phyloP scores from a whole-genome alignment of 176 grass and related monocot genomes.

The Avena insularis region DNA sequence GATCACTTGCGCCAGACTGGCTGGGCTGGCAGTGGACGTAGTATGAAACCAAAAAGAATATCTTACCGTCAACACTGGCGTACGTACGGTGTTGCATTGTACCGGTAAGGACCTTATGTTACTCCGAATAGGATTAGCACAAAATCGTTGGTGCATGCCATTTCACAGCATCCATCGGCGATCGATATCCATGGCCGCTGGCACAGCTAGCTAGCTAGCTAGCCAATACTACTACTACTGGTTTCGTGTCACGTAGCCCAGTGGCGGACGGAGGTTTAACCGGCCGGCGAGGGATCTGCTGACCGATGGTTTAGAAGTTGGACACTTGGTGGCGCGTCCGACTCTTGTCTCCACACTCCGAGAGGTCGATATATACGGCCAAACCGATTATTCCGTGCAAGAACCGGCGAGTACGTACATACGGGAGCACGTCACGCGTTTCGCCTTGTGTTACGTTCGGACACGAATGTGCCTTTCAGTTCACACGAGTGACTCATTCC shows the following conservation, averaged over 20 bases:
- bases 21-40: not conserved
- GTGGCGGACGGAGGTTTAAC: not conserved
- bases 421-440: too few relatives aligned
- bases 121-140: not conserved
- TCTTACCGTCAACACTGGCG: too few relatives aligned
- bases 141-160: not conserved
- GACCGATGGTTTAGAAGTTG: not conserved
- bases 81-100: not conserved
- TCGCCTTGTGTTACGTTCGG: not conserved
- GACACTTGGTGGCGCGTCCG: not conserved
- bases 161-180: too few relatives aligned
- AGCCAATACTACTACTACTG: too few relatives aligned
- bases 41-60: not conserved
- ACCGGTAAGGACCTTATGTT: not conserved
- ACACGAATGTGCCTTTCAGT: not conserved
- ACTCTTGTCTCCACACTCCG: not conserved
- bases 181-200: too few relatives aligned
- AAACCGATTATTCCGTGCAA: not conserved
- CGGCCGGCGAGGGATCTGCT: constrained; percentile 34
- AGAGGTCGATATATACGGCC: not conserved
- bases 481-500: not conserved
- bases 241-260: constrained; percentile 41
- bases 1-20: not conserved
- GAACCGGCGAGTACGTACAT: too few relatives aligned
- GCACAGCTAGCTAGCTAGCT: too few relatives aligned